Base-by-base conservation (phyloP, 331 rosid genomes). In the Malus hybrid region DNA sequence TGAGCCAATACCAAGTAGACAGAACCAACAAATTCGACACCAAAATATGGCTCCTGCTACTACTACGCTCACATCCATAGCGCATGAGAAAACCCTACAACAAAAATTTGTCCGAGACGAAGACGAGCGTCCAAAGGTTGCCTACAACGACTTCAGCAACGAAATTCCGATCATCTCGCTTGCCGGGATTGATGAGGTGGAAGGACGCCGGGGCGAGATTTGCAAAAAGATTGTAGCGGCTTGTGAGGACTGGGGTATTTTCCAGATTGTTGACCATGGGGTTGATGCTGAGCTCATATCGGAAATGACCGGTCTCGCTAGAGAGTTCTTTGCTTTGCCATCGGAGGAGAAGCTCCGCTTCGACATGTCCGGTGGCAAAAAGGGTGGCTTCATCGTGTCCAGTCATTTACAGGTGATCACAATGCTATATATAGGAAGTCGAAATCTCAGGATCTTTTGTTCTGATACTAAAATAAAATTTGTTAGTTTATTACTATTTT, bases 351-450 rank as follows among this genome's bases (percentile, higher is more conserved):
- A 94, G 81, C 92, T 90, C 71, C 89, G 91, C 1, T 94, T 82
- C 22, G 96, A 90, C 75, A 94, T 94, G 99, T 61, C 96, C 19
- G 93, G 99, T 16, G 99, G 97, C 78, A 88, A 92, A 61, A 94
- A 87, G 68, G 99, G 99, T 1, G 99, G 99, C 1, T 94, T 94
- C 86, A 85, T 87, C 3, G 96, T 94, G 79, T 92, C 99, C 13
- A 94, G 97, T 79, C 99, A 92, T 63, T 87, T 94, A 7, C 89
- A 91, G 76, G 98, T 92, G 63, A 66, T 6, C 20, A 63, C 2
- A 73, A 24, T 10, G 46, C 10, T 36, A 39, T 39, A 10, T 39
- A 39, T 22, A 22, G 7, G 24, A 28, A 5, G 3, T 28, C 16
- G 32, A 26, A 60, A 10, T 12, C 9, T 61, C 33, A 3, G 15